A percentile compares a stretch with the other conserved stretches of the same genome.
These are phyloP conservation scores for Candida lessepsii DNA, from an alignment of 805 yeast species.

Conservation along the genomic window DNA sequence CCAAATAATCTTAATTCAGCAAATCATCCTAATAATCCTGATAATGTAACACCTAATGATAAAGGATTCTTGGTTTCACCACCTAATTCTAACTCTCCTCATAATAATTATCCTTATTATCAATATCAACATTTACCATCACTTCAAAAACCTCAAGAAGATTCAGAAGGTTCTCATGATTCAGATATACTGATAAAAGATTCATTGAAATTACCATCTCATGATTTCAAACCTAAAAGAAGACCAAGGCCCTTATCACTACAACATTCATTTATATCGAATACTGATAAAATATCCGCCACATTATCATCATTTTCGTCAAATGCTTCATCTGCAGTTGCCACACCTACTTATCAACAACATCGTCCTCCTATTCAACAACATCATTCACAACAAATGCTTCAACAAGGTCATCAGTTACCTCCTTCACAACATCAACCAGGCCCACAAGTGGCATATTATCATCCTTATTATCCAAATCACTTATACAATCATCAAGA, in stretches of 20 bases:
- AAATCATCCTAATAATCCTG: background rate
- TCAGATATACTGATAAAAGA: background rate
- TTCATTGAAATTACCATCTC: slow-evolving; percentile 21
- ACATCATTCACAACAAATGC: background rate
- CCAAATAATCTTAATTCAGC: background rate
- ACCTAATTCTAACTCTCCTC: slow-evolving; percentile 26
- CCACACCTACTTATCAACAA: slow-evolving; percentile 10
- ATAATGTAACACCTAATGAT: slow-evolving; percentile 2
- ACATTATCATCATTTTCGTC: slow-evolving; percentile 15
- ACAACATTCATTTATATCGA: slow-evolving; percentile 29
- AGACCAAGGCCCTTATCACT: slow-evolving; percentile 41
- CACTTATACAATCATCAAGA: slow-evolving; percentile 8
- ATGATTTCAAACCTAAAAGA: slow-evolving; percentile 36
- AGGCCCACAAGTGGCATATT: background rate
- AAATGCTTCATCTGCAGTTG: slow-evolving; percentile 4
- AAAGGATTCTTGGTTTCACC: slow-evolving; percentile 22
- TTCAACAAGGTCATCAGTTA: background rate
- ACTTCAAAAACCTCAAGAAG: background rate
- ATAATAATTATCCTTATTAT: slow-evolving; percentile 15
- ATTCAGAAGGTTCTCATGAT: background rate
- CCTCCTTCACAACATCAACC: background rate
- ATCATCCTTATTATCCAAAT: slow-evolving; percentile 5
- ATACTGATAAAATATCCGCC: slow-evolving; percentile 16
- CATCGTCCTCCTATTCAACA: slow-evolving; percentile 1
- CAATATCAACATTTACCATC: slow-evolving; percentile 12